phyloP scores from a whole-genome alignment of 2,329 filamentous ascomycete species.

The Aciculosporium take region DNA sequence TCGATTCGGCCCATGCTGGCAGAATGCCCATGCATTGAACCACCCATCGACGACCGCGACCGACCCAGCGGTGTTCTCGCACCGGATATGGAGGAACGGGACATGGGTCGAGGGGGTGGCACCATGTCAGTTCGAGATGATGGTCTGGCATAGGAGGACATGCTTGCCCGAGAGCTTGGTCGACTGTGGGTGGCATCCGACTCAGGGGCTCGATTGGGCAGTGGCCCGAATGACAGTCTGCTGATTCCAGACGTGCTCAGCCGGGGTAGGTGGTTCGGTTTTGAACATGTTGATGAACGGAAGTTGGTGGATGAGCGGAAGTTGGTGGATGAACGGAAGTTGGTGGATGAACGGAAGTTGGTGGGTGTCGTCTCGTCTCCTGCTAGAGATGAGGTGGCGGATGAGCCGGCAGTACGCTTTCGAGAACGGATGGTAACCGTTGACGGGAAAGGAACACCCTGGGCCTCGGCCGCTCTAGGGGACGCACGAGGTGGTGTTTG shows the following conservation, averaged over 20 bases:
- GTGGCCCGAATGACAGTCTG: slow-evolving; percentile 47
- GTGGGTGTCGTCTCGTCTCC: slow-evolving; percentile 38
- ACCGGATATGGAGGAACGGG: slow-evolving; percentile 46
- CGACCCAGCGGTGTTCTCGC: slow-evolving; percentile 53
- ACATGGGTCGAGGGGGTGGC: slow-evolving; percentile 44
- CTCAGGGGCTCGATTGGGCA: slow-evolving; percentile 41
- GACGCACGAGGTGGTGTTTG: slow-evolving; percentile 67
- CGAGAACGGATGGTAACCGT: slow-evolving; percentile 52
- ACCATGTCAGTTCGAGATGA: slow-evolving; percentile 40
- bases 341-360: slow-evolving; percentile 33
- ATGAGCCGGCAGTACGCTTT: slow-evolving; percentile 50
- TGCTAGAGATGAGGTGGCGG: slow-evolving; percentile 32
- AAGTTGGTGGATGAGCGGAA: too few species aligned
- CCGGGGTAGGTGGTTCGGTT: slow-evolving; percentile 38
- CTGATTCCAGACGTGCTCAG: slow-evolving; percentile 49
- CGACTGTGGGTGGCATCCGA: slow-evolving; percentile 39
- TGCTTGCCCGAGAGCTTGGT: slow-evolving; percentile 59
- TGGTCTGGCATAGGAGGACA: slow-evolving; percentile 39
- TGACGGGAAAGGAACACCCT: slow-evolving; percentile 23
- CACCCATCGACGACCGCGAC: slow-evolving; percentile 57
- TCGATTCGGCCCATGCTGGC: slow-evolving; percentile 43
- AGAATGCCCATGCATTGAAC: slow-evolving; percentile 45
- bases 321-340: too few species aligned
- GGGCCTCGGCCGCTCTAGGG: slow-evolving; percentile 36
- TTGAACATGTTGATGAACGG: slow-evolving; percentile 22